Base-by-base conservation (phyloP, 345 rosid species). In the Citrus trifoliata region DNA sequence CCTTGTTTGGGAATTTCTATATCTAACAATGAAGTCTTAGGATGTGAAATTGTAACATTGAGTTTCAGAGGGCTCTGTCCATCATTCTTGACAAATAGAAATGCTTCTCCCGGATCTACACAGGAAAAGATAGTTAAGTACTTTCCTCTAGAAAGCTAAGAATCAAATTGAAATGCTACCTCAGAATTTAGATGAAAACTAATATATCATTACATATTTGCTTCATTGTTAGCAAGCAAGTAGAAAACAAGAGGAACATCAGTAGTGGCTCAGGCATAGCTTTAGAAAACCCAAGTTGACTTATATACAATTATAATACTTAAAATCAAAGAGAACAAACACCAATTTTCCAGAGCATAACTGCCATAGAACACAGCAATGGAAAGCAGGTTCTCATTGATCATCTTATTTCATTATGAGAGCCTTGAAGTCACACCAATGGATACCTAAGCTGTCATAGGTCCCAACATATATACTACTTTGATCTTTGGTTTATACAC, bases 11-110 rank as follows among this genome's bases (percentile, higher is more conserved):
- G 24, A 68, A 85, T 60, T 75, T 27, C 4, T 5, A 82, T 74
- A 55, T 28, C 60, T 6, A 18, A 9, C 3, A 70, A 42, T 8
- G 7, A 27, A 33, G 2, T 13, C 5, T 83, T 61, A 32, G 56
- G 71, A 51, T 70, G 71, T 32, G 60, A 62, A 24, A 78, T 67
- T 63, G 76, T 75, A 32, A 85, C 62, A 10, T 77, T 82, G 55
- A 79, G 80, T 19, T 51, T 35, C 21, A 83, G 71, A 76, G 70
- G 60, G 32, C 2, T 58, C 56, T 77, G 85, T 25, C 86, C 89
- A 71, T 76, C 78, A 77, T 88, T 83, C 81, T 79, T 80, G 51
- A 87, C 77, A 72, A 85, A 28, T 13, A 87, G 74, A 77, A 80
- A 73, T 37, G 74, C 46, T 48, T 82, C 80, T 80, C 77, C 61